Evolutionary conservation across 305 asterid genomes (phyloP).

Genomic region (Fraxinus xanthoxyloides): DNA sequence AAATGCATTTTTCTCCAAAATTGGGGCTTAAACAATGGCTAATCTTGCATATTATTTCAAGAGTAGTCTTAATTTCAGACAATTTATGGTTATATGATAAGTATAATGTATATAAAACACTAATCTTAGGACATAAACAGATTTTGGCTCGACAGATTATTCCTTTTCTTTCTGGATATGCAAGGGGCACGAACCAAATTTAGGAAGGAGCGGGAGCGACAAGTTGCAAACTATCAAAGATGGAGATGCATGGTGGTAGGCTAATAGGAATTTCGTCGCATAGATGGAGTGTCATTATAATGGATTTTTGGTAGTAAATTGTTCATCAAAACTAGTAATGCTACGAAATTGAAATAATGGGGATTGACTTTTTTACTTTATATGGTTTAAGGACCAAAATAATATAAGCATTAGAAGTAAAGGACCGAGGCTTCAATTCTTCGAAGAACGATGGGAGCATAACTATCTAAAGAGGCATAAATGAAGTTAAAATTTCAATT

Average conservation of each 20-base stretch:
- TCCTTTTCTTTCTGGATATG: neutral
- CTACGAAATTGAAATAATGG: neutral
- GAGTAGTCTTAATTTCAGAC: neutral
- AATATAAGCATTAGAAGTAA: neutral
- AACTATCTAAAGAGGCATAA: neutral
- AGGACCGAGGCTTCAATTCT: neutral
- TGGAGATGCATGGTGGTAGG: neutral
- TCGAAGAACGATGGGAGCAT: neutral
- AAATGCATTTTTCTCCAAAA: no score
- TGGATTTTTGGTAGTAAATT: neutral
- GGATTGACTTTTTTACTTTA: neutral
- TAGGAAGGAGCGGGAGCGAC: neutral
- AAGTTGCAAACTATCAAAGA: neutral
- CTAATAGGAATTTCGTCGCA: neutral
- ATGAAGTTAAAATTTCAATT: no score
- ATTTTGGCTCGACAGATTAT: no score
- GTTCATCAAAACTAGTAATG: neutral
- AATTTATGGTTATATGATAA: no score
- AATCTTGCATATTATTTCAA: neutral
- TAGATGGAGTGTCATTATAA: neutral
- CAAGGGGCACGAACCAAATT: neutral
- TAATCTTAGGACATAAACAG: no score
- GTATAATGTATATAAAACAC: no score
- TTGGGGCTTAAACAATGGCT: no score
- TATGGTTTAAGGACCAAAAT: neutral